Evolutionary conservation across 805 yeast genomes (phyloP), one percentile per base, ranked within the genome.

Genomic region (Pichia deserticola): DNA sequence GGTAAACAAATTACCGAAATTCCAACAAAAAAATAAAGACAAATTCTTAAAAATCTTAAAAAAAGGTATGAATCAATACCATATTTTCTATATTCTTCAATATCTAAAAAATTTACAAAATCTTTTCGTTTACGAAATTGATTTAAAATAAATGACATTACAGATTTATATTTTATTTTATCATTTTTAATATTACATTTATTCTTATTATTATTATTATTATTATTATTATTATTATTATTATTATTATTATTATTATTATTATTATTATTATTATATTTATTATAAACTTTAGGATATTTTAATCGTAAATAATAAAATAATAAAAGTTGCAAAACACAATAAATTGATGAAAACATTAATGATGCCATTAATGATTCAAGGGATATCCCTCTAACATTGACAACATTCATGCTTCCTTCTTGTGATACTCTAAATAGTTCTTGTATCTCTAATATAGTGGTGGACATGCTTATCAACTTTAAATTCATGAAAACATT

Each of bases 1-100:
- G 87, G 76, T 30, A 85, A 65, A 48, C 80, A 77, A 10, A 84
- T 51, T 0, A 76, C 46, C 0, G 87, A 82, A 27, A 84, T 62
- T 0, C 74, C 71, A 1, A 68, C 56, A 58, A 83, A 84, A 42
- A 83, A 70, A 2, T 75, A 52, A 34, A 79, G 59, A 10, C 85
- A 58, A 5, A 82, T 66, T 44, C 69, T 63, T 42, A 88, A 59
- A 57, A 76, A 87, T 45, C 96, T 64, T 3, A 87, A 57, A 54
- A 86, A 83, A 59, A 84, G 82, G 61, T 84, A 87, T 0, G 89
- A 81, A 62, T 89, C 96, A 7, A 86, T 61, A 0, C 96, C 95
- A 52, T 76, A 65, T 1, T 69, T 63, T 30, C 72, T 60, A 56
- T 78, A 82, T 32, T 69, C 66, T 8, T 70, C 68, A 5, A 78